These are phyloP conservation scores for Penicillium arizonense DNA, from an alignment of 495 filamentous ascomycete species.

Conservation along the genomic window DNA sequence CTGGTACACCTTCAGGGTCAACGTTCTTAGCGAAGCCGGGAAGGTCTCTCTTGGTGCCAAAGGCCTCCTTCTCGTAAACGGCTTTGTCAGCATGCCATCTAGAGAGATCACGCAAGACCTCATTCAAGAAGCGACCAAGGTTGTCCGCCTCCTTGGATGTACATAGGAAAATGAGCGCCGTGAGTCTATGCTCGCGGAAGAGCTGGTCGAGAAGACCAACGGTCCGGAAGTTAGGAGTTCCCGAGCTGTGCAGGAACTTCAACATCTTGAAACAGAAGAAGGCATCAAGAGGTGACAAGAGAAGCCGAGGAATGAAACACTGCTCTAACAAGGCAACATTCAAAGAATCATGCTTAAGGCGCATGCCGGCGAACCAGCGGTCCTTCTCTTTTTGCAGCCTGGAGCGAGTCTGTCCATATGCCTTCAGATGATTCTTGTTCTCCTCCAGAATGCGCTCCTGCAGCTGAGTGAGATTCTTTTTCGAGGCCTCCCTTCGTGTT, in stretches of 20 bases:
- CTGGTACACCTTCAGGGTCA: conserved; percentile 60
- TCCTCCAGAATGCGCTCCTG: conserved; percentile 67
- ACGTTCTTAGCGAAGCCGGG: conserved; percentile 68
- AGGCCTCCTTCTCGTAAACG: conserved; percentile 78
- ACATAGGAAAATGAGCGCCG: conserved; percentile 79
- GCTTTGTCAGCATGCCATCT: conserved; percentile 78
- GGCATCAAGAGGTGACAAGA: conserved; percentile 81
- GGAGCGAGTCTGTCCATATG: conserved; percentile 59
- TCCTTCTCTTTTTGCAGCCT: conserved; percentile 75
- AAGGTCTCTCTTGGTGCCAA: conserved; percentile 58
- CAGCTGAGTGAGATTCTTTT: conserved; percentile 56
- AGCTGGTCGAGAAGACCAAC: conserved; percentile 80
- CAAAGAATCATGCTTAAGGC: conserved; percentile 61
- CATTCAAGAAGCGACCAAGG: conserved; percentile 81
- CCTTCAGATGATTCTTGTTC: conserved; percentile 62
- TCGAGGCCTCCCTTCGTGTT: conserved; percentile 61
- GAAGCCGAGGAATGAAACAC: conserved; percentile 83
- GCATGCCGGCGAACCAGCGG: conserved; percentile 68
- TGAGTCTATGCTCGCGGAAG: conserved; percentile 75
- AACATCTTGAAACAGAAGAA: conserved; percentile 84
- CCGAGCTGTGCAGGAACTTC: conserved; percentile 77
- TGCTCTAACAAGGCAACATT: conserved; percentile 79
- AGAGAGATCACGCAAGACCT: conserved; percentile 72
- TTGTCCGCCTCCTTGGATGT: conserved; percentile 89
- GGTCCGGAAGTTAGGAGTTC: conserved; percentile 82